These are phyloP conservation scores for Botrytis byssoidea DNA, from an alignment of 2,329 filamentous ascomycete genomes.

Conservation along the genomic window DNA sequence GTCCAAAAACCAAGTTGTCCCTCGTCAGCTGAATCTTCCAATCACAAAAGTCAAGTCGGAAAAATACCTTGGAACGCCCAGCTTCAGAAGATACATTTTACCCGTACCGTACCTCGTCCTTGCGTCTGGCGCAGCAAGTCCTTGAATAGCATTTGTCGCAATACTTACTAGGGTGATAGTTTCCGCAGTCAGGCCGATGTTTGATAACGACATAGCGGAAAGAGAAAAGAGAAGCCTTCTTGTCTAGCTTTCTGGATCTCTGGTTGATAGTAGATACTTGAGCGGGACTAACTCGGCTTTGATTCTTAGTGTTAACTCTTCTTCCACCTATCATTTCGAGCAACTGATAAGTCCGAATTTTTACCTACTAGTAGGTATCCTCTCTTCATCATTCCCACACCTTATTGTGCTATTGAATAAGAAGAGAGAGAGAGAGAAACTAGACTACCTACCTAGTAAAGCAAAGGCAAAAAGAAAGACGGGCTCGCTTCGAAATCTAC, in stretches of 20 bases:
- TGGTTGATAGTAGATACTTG: background rate
- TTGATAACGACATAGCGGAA: slow-evolving; percentile 1
- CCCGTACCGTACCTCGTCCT: slow-evolving; percentile 16
- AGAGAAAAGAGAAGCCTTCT: background rate
- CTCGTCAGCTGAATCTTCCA: slow-evolving; percentile 9
- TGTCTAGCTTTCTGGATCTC: background rate
- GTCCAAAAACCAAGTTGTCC: background rate
- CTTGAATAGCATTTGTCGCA: slow-evolving; percentile 20
- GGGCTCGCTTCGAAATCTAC: slow-evolving; percentile 15
- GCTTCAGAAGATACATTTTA: slow-evolving; percentile 10
- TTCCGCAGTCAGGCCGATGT: background rate
- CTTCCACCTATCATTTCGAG: background rate
- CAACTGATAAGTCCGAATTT: background rate
- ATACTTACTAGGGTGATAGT: slow-evolving; percentile 1
- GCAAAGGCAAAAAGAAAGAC: background rate
- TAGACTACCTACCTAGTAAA: too few species aligned
- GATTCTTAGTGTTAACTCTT: background rate
- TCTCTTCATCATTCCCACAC: background rate
- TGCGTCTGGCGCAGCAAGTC: slow-evolving; percentile 18
- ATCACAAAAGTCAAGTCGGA: background rate
- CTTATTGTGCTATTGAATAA: background rate
- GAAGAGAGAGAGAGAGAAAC: too few species aligned
- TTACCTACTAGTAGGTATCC: background rate
- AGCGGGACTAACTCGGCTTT: slow-evolving; percentile 3
- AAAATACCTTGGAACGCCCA: slow-evolving; percentile 7